Evolutionary conservation across 2,329 filamentous ascomycete genomes (phyloP).

Genomic region (Leptographium radiaticola): DNA sequence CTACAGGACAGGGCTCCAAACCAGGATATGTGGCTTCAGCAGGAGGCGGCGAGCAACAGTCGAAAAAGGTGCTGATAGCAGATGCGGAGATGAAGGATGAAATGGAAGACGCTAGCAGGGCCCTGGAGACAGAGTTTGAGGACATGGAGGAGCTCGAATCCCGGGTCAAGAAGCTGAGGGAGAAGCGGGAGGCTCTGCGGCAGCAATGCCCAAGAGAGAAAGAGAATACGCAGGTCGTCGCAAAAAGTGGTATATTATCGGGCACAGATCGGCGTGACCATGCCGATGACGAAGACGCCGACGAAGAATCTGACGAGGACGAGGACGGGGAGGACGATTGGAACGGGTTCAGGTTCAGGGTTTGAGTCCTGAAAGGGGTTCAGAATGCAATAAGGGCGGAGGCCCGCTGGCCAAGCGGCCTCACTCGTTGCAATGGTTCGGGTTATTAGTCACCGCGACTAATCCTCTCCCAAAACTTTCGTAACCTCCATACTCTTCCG

Average conservation of each 20-base stretch:
- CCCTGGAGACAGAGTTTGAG: constrained; percentile 66
- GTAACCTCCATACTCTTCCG: constrained; percentile 47
- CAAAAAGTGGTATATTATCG: too few species aligned
- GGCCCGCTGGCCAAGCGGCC: too few species aligned
- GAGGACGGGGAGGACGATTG: constrained; percentile 41
- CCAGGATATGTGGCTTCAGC: neutral
- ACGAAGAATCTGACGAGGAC: constrained; percentile 29
- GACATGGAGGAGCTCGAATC: constrained; percentile 72
- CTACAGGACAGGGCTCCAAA: neutral
- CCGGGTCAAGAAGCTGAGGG: constrained; percentile 54
- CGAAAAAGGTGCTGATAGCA: neutral
- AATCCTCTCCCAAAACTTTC: constrained; percentile 54
- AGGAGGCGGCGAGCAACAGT: neutral
- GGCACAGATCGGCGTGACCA: neutral
- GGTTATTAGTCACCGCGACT: constrained; percentile 25
- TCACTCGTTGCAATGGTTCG: too few species aligned
- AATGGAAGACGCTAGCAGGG: constrained; percentile 60
- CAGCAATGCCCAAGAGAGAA: constrained; percentile 11
- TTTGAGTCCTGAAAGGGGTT: neutral
- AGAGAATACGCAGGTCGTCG: constrained; percentile 15
- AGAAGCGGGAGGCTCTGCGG: constrained; percentile 53
- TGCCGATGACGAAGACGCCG: constrained; percentile 22
- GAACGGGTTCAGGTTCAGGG: constrained; percentile 41
- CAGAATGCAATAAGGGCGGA: too few species aligned
- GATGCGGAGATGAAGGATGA: constrained; percentile 44